Base-by-base conservation (phyloP, 1,139 yeast species). In the Waltiozyma sp. region DNA sequence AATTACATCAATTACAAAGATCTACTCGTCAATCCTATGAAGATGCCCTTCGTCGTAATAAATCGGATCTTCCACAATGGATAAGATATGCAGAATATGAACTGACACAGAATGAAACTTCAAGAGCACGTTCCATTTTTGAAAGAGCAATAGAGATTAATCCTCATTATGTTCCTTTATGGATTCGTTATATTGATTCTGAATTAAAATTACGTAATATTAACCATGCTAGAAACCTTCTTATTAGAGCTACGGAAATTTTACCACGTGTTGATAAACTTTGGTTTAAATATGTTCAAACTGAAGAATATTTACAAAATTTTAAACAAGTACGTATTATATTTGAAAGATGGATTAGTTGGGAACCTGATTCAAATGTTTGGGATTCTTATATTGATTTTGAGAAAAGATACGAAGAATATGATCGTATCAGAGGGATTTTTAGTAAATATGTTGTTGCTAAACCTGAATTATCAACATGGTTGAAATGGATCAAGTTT, bases 1-100 rank as follows among this genome's bases (percentile, higher is more conserved):
- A 89, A 60, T 70, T 88, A 31, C 69, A 74, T 39, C 88, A 86
- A 48, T 73, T 66, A 49, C 96, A 87, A 60, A 70, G 83, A 34
- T 67, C 87, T 28, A 87, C 82, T 55, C 65, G 98, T 46, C 72
- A 75, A 40, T 96, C 87, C 53, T 89, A 70, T 57, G 98, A 91
- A 61, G 83, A 81, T 54, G 95, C 89, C 19, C 63, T 91, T 42
- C 77, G 93, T 51, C 72, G 91, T 53, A 89, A 91, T 57, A 66
- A 95, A 47, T 72, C 82, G 36, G 88, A 88, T 55, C 72, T 74
- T 54, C 83, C 88, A 3, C 95, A 89, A 58, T 91, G 97, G 97
- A 70, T 87, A 59, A 69, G 96, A 43, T 91, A 91, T 60, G 97
- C 96, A 1, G 76, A 73, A 47, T 87, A 91, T 77, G 98, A 91